Evolutionary conservation across 2,329 filamentous ascomycete species (phyloP).

Genomic region (Verticillium isaacii): DNA sequence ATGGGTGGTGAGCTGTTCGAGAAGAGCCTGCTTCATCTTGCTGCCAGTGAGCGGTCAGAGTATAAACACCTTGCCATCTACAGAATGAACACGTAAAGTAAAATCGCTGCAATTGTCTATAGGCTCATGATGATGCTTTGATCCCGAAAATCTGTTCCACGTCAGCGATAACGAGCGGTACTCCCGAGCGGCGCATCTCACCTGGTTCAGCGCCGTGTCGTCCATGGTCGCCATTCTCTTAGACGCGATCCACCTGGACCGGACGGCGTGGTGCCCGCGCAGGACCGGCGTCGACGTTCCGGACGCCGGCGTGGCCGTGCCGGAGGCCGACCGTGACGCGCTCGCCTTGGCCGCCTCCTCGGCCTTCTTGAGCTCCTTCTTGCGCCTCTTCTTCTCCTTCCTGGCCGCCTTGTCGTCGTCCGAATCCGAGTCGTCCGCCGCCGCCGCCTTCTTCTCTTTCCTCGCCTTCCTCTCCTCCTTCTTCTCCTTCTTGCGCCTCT

Average conservation of each 20-base stretch:
- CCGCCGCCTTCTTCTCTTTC: slow-evolving; percentile 22
- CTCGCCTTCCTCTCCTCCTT: slow-evolving; percentile 19
- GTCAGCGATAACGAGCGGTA: background rate
- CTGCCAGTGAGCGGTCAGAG: no score
- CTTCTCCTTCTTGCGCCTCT: slow-evolving; percentile 15
- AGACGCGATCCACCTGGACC: slow-evolving; percentile 80
- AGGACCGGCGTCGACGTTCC: slow-evolving; percentile 38
- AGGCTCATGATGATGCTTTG: slow-evolving; percentile 31
- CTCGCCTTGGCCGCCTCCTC: slow-evolving; percentile 27
- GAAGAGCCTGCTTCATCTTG: background rate
- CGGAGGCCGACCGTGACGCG: slow-evolving; percentile 17
- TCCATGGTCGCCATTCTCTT: slow-evolving; percentile 83
- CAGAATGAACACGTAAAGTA: background rate
- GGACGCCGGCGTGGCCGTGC: slow-evolving; percentile 33
- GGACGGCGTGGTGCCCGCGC: slow-evolving; percentile 64
- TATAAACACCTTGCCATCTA: no score
- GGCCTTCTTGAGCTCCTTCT: slow-evolving; percentile 35
- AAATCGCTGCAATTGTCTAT: background rate
- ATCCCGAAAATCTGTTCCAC: slow-evolving; percentile 63
- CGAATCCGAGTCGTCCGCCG: slow-evolving; percentile 23
- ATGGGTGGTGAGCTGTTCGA: background rate
- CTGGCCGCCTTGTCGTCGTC: slow-evolving; percentile 37
- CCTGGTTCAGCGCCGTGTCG: slow-evolving; percentile 79
- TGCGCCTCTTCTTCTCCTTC: slow-evolving; percentile 44
- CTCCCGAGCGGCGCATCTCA: slow-evolving; percentile 24